Evolutionary conservation across 345 rosid species (phyloP).

Genomic region (Rhizophora mangle): DNA sequence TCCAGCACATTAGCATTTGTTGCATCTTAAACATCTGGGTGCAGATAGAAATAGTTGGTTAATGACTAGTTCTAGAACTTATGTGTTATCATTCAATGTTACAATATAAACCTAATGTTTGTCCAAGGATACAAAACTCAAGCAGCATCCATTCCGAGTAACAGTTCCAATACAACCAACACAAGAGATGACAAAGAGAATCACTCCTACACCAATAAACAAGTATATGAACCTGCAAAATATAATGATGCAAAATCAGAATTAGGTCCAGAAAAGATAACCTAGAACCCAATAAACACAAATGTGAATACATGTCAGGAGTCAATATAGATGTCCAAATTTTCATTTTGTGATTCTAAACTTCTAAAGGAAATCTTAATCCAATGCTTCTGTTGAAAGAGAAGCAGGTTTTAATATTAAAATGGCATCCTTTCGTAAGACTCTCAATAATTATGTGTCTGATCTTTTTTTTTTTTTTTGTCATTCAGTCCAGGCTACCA

Average conservation of each 20-base stretch:
- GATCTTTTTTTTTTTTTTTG: too few species aligned
- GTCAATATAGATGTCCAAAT: too few species aligned
- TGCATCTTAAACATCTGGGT: background rate
- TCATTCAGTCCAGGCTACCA: too few species aligned
- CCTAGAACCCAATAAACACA: background rate
- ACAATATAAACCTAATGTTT: background rate
- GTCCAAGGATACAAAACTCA: constrained; percentile 83
- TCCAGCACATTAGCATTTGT: background rate
- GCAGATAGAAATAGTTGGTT: background rate
- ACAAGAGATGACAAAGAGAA: constrained; percentile 78
- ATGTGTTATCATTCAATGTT: background rate
- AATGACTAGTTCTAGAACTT: background rate
- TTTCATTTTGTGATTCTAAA: background rate
- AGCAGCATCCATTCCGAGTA: constrained; percentile 81
- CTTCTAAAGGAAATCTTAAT: background rate
- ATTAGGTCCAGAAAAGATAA: background rate
- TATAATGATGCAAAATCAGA: constrained; percentile 12
- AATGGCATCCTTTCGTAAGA: too few species aligned
- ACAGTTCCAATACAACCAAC: constrained; percentile 82
- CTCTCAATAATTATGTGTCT: too few species aligned
- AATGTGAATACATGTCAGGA: background rate
- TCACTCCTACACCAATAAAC: constrained; percentile 79
- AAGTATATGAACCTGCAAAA: constrained; percentile 84
- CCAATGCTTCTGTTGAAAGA: too few species aligned
- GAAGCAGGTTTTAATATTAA: too few species aligned